A percentile compares a stretch with the other conserved stretches of the same genome.
phyloP scores from a whole-genome alignment of 1,139 yeast genomes.

The Komagataea norvegica region DNA sequence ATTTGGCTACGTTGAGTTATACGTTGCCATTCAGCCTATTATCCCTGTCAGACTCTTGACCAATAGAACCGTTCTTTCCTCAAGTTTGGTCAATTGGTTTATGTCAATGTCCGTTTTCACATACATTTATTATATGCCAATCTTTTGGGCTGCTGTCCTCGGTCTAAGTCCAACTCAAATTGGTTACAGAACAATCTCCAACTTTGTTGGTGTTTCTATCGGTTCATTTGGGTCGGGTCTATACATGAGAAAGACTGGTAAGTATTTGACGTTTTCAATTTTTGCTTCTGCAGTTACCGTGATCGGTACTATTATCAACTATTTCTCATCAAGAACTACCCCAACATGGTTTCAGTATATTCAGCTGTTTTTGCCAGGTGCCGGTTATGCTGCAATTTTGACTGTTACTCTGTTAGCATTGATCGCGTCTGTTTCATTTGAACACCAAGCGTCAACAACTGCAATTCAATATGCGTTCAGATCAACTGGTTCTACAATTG shows the following conservation, averaged over 20 bases:
- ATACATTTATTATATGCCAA: constrained; percentile 54
- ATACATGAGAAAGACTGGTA: constrained; percentile 63
- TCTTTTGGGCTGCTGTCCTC: constrained; percentile 52
- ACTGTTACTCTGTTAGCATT: constrained; percentile 59
- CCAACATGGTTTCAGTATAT: constrained; percentile 22
- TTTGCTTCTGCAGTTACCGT: constrained; percentile 39
- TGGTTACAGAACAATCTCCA: constrained; percentile 55
- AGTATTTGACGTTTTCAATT: constrained; percentile 46
- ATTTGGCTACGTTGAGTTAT: constrained; percentile 47
- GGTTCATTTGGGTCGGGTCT: constrained; percentile 63
- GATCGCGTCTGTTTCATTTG: constrained; percentile 57
- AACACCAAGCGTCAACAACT: constrained; percentile 66
- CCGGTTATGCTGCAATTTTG: constrained; percentile 53
- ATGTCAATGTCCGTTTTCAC: constrained; percentile 49
- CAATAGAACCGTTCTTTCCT: constrained; percentile 50
- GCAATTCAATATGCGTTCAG: constrained; percentile 74
- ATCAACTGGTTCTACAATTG: constrained; percentile 68
- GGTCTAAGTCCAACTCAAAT: constrained; percentile 49
- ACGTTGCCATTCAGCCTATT: constrained; percentile 58
- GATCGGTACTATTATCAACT: constrained; percentile 38
- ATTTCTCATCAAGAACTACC: constrained; percentile 17
- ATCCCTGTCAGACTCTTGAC: constrained; percentile 50
- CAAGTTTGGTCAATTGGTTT: constrained; percentile 63
- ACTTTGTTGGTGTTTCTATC: constrained; percentile 56
- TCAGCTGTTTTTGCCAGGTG: constrained; percentile 40